Evolutionary conservation across 768 basidiomycete genomes (phyloP).

Genomic region (Boletus sensibilis): DNA sequence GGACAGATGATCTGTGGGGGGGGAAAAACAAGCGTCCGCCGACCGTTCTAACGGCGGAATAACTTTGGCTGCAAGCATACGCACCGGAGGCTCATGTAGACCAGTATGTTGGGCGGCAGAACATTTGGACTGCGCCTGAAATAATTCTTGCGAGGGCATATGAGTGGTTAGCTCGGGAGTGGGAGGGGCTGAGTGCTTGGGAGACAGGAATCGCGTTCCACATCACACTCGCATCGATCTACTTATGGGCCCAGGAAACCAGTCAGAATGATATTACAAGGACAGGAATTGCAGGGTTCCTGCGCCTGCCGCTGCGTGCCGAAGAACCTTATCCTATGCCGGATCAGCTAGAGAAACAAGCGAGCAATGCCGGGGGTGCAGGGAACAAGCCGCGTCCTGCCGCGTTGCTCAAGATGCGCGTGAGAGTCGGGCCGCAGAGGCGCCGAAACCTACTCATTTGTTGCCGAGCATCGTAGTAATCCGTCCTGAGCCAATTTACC

Average conservation of each 20-base stretch:
- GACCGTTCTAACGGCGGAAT: neutral
- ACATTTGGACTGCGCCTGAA: neutral
- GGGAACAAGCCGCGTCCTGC: slow-evolving; percentile 8
- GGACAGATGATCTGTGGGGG: neutral
- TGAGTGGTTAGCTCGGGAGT: neutral
- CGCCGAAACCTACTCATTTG: neutral
- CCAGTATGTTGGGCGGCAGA: neutral
- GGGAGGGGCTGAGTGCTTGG: neutral
- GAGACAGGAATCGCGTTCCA: neutral
- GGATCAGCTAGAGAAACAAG: neutral
- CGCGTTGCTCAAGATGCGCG: neutral
- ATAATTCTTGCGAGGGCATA: slow-evolving; percentile 5
- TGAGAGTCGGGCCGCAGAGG: neutral
- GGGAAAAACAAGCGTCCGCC: neutral
- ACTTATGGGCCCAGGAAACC: slow-evolving; percentile 16
- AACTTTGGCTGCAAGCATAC: neutral
- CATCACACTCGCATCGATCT: slow-evolving; percentile 5
- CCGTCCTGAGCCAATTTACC: neutral
- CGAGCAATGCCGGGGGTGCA: neutral
- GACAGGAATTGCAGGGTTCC: neutral
- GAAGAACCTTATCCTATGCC: slow-evolving; percentile 16
- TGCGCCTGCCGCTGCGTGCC: slow-evolving; percentile 9
- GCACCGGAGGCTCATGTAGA: neutral
- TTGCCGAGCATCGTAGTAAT: neutral
- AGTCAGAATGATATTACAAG: slow-evolving; percentile 3